phyloP scores from a whole-genome alignment of 306 rosid genomes.

The Prunus padus region DNA sequence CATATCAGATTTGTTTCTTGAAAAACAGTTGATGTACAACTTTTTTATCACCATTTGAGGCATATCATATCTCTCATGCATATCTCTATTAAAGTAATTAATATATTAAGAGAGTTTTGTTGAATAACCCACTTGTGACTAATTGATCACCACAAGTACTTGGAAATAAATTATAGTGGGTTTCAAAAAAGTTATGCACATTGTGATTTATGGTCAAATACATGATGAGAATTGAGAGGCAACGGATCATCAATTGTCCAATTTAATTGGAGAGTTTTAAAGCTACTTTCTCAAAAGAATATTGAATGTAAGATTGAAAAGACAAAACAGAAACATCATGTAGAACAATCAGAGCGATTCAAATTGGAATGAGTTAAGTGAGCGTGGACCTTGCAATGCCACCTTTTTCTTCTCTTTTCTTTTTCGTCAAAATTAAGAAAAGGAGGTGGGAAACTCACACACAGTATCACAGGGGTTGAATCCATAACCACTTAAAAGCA shows the following conservation, averaged over 20 bases:
- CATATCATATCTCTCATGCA: not conserved
- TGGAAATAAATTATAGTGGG: not conserved
- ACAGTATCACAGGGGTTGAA: too few species aligned
- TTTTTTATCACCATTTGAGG: not conserved
- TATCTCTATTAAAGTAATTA: too few species aligned
- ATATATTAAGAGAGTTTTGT: not conserved
- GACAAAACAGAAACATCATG: not conserved
- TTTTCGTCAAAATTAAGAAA: too few species aligned
- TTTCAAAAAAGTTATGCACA: not conserved
- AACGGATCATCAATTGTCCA: not conserved
- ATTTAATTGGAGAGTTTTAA: constrained; percentile 6
- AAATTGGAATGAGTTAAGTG: constrained; percentile 9
- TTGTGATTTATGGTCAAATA: too few species aligned
- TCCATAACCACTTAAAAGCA: too few species aligned
- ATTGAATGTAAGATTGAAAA: not conserved
- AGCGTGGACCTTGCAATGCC: constrained; percentile 13
- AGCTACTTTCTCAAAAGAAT: not conserved
- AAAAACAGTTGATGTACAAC: not conserved
- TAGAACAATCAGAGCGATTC: not conserved
- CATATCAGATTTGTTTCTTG: not conserved
- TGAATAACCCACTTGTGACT: not conserved
- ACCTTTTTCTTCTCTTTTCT: not conserved
- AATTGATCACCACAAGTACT: not conserved
- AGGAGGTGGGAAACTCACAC: too few species aligned
- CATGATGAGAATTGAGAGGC: not conserved